A percentile compares a stretch with the other conserved stretches of the same genome.
Conservation (phyloP, 805 yeast genomes). For the Lachancea meyersii region DNA sequence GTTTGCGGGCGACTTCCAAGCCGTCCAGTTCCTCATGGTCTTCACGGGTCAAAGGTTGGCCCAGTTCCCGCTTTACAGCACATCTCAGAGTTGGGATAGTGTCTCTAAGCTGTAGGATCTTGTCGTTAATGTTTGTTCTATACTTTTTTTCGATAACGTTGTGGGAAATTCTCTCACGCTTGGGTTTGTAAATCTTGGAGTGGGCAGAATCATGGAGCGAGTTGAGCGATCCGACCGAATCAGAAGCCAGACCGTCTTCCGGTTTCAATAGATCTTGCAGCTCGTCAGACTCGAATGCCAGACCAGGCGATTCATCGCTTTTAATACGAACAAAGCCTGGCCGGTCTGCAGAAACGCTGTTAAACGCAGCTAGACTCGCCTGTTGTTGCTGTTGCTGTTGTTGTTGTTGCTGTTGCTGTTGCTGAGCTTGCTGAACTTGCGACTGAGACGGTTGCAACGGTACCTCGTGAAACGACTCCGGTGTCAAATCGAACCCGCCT, state of each 20-base stretch:
- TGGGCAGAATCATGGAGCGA: neutral
- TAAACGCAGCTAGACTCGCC: neutral
- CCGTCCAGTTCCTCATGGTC: conserved; percentile 63
- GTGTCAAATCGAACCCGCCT: conserved; percentile 11
- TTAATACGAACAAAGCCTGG: neutral
- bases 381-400: conserved; percentile 6
- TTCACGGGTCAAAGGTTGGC: conserved; percentile 48
- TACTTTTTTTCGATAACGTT: conserved; percentile 69
- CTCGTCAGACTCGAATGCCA: conserved; percentile 2
- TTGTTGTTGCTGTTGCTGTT: conserved; percentile 7
- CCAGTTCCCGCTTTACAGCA: conserved; percentile 39
- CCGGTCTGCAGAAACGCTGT: neutral
- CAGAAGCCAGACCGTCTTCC: neutral
- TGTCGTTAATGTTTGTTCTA: conserved; percentile 63
- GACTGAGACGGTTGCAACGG: neutral
- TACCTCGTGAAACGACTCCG: conserved; percentile 16
- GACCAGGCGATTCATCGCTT: conserved; percentile 3
- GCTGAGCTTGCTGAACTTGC: conserved; percentile 6
- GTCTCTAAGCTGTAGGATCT: conserved; percentile 56
- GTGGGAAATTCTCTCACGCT: conserved; percentile 56
- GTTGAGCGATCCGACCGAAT: neutral
- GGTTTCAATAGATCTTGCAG: conserved; percentile 2
- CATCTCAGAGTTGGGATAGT: conserved; percentile 59
- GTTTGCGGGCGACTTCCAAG: conserved; percentile 64
- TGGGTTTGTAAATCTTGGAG: conserved; percentile 17